Evolutionary conservation across 805 yeast genomes (phyloP).

Genomic region (Kodamaea jinghongensis): DNA sequence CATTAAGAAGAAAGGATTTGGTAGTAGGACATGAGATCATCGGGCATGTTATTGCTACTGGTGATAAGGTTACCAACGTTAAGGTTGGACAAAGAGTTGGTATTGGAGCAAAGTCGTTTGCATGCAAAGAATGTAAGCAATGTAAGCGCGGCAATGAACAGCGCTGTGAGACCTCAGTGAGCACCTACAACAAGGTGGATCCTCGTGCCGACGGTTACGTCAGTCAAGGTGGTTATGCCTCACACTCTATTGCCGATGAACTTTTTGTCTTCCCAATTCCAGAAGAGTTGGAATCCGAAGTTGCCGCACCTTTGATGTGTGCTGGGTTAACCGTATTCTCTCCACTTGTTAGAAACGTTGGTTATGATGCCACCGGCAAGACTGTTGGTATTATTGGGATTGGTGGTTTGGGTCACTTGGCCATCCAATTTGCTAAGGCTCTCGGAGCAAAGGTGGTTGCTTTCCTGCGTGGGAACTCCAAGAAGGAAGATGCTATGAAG

Average conservation of each 20-base stretch:
- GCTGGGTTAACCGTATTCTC: conserved; percentile 75
- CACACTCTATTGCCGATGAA: conserved; percentile 62
- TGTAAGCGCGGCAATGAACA: conserved; percentile 25
- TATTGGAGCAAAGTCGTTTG: conserved; percentile 66
- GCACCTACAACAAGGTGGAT: conserved; percentile 24
- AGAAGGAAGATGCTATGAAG: conserved; percentile 46
- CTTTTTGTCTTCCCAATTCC: conserved; percentile 66
- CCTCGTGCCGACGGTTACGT: conserved; percentile 42
- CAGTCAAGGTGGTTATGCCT: conserved; percentile 69
- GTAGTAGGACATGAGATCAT: conserved; percentile 50
- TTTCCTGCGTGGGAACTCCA: conserved; percentile 48
- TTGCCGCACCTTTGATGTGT: conserved; percentile 72
- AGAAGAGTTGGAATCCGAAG: conserved; percentile 38
- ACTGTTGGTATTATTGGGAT: conserved; percentile 54
- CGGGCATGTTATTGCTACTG: conserved; percentile 48
- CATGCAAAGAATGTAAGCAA: conserved; percentile 21
- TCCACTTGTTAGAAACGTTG: conserved; percentile 51
- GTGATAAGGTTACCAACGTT: conserved; percentile 48
- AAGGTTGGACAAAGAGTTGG: conserved; percentile 77
- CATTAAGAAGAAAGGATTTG: conserved; percentile 28
- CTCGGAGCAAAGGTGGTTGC: conserved; percentile 60
- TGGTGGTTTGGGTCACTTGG: conserved; percentile 60
- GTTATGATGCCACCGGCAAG: conserved; percentile 42
- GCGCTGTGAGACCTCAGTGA: conserved; percentile 32
- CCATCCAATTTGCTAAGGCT: conserved; percentile 54